Conservation (phyloP, 148 eudicot genomes). For the Euryodendron excelsum region DNA sequence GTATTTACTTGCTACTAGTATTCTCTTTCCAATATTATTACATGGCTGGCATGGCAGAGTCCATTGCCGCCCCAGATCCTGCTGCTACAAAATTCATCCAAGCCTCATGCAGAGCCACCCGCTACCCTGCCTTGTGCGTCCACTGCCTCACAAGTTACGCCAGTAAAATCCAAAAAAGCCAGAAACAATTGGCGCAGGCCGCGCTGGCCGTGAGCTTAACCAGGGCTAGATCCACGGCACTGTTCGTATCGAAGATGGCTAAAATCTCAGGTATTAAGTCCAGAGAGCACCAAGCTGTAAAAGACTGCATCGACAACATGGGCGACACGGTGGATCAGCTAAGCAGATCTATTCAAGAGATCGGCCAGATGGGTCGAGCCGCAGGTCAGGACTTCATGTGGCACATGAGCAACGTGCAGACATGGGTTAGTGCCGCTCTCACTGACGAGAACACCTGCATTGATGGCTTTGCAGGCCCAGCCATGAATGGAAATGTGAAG, state of each 20-base stretch:
- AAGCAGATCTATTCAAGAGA: constrained; percentile 44
- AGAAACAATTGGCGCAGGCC: constrained; percentile 44
- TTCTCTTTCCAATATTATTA: background rate
- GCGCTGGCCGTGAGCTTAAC: constrained; percentile 59
- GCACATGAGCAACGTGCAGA: constrained; percentile 62
- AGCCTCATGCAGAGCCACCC: constrained; percentile 58
- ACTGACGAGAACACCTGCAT: constrained; percentile 52
- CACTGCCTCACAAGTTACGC: constrained; percentile 44
- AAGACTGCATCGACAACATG: constrained; percentile 54
- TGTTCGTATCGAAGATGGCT: constrained; percentile 29
- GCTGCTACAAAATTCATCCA: constrained; percentile 42
- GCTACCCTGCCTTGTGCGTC: constrained; percentile 65
- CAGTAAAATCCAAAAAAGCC: constrained; percentile 35
- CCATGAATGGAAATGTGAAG: constrained; percentile 28
- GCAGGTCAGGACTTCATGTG: constrained; percentile 46
- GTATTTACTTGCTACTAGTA: constrained; percentile 9
- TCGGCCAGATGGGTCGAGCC: constrained; percentile 29
- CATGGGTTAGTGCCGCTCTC: constrained; percentile 66
- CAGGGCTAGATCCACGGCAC: constrained; percentile 37
- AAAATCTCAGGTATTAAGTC: constrained; percentile 32
- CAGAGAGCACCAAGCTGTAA: constrained; percentile 45
- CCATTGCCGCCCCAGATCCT: constrained; percentile 4
- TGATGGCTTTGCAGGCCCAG: constrained; percentile 38
- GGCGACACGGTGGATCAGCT: constrained; percentile 52
- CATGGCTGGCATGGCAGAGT: constrained; percentile 5